Base-by-base conservation (phyloP, 1,284 basidiomycete genomes). In the Lignosus rhinocerotis region DNA sequence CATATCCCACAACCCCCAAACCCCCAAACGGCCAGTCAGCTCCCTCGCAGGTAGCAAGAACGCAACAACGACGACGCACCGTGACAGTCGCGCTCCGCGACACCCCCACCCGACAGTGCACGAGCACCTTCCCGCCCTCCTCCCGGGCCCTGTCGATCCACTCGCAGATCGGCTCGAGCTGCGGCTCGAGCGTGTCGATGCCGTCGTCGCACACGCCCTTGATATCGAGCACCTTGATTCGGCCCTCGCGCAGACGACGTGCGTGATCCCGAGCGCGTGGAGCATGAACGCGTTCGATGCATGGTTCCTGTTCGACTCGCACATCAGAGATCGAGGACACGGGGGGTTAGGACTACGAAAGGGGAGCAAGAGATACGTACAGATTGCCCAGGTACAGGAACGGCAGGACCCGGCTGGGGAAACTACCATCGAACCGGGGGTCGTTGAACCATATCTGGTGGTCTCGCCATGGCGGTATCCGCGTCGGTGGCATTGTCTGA, bases 101-200 rank as follows among this genome's bases (percentile, higher is more conserved):
- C 42, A 99, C 96, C 10, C 96, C 96, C 16, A 98, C 95, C 16
- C 96, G 85, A 74, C 96, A 98, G 75, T 99, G 96, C 9, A 99
- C 95, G 50, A 99, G 81, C 47, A 96, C 90, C 70, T 90, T 91
- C 6, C 96, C 96, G 6, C 95, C 94, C 38, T 86, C 80, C 41
- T 78, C 74, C 31, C 94, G 79, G 17, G 94, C 96, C 49, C 84
- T 78, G 69, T 98, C 94, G 70, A 99, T 98, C 91, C 94, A 98
- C 53, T 90, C 88, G 69, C 94, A 93, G 19, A 96, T 90, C 6
- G 90, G 87, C 55, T 86, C 86, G 47, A 99, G 84, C 72, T 95
- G 88, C 4, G 92, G 92, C 63, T 94, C 88, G 19, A 98, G 83
- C 36, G 93, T 93, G 75, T 97, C 95, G 71, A 97, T 97, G 7